Evolutionary conservation across 2,329 filamentous ascomycete species (phyloP).

Genomic region (Truncatella angustata): DNA sequence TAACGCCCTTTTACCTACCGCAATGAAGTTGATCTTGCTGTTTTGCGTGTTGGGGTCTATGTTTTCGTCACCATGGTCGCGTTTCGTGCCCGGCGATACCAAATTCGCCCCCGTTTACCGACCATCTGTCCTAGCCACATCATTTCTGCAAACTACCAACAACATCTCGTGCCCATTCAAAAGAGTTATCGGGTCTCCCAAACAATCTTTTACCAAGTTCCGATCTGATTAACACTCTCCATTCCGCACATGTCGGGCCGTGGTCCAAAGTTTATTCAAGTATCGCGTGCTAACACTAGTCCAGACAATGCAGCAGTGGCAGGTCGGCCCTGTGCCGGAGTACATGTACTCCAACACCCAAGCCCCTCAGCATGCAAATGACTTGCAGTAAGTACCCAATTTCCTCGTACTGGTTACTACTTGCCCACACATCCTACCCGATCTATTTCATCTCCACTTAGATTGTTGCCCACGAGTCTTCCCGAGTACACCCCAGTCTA

Average conservation of each 20-base stretch:
- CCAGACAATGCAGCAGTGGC: constrained; percentile 61
- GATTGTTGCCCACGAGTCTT: constrained; percentile 4
- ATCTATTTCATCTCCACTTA: constrained; percentile 11
- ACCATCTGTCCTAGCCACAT: constrained; percentile 1
- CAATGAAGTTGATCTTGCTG: no score
- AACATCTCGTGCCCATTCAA: neutral
- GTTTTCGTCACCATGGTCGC: no score
- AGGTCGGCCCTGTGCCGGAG: constrained; percentile 59
- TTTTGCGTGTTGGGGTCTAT: no score
- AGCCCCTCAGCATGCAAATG: constrained; percentile 52
- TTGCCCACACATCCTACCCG: constrained; percentile 13
- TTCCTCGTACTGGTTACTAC: constrained; percentile 23
- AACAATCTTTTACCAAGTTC: no score
- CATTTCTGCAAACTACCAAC: neutral
- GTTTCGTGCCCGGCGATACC: neutral
- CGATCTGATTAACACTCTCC: no score
- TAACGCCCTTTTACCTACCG: no score
- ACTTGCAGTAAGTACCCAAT: constrained; percentile 57
- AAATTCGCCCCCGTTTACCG: neutral
- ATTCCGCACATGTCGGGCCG: neutral
- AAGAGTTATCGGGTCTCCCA: neutral
- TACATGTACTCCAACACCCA: constrained; percentile 51
- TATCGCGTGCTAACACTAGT: constrained; percentile 26
- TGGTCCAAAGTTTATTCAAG: neutral
- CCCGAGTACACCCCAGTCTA: neutral